Base-by-base conservation (phyloP, 139 green algal species). In the Ettlia oleoabundans region DNA sequence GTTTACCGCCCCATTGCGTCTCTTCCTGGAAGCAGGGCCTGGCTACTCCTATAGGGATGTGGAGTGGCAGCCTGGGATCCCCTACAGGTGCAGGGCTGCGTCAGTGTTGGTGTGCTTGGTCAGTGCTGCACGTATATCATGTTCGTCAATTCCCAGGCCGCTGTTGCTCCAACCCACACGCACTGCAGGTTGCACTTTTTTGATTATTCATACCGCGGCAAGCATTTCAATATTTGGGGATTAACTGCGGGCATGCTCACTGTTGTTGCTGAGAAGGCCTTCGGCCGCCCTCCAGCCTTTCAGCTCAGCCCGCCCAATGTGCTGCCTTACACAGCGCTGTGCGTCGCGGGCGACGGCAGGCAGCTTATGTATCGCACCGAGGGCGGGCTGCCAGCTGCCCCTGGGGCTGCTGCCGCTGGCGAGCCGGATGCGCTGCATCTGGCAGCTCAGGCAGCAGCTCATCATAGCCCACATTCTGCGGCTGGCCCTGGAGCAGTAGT, bases 181-280 rank as follows among this genome's bases (percentile, higher is more conserved):
- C n/a, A n/a, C n/a, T n/a, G n/a, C n/a, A n/a, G n/a, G n/a, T n/a
- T n/a, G n/a, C n/a, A n/a, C n/a, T n/a, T n/a, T n/a, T 88, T 84
- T 52, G 52, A 86, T 21, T 64, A 86, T 40, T 32, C 51, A 10
- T 21, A 65, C 42, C 30, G 24, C 1, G 80, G 70, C 2, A 47
- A 24, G 21, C n/a, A 40, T 9, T 89, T 79, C 42, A 28, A 85
- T 30, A 88, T 95, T 15, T 95, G 92, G 92, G 92, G 92, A 15
- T 76, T 95, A 0, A 95, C 91, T 37, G 92, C 92, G 18, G 78
- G 78, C 55, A 85, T 88, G n/a, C 86, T 92, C 35, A 91, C 94
- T 32, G 61, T 85, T 6, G 78, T 89, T 1, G 90, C 90, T 6
- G 47, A 91, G 62, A 55, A 86, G 35, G 89, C 81, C 1, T 80